These are phyloP conservation scores for Calonectria pauciramosa DNA, from an alignment of 2,329 filamentous ascomycete genomes.

Conservation along the genomic window DNA sequence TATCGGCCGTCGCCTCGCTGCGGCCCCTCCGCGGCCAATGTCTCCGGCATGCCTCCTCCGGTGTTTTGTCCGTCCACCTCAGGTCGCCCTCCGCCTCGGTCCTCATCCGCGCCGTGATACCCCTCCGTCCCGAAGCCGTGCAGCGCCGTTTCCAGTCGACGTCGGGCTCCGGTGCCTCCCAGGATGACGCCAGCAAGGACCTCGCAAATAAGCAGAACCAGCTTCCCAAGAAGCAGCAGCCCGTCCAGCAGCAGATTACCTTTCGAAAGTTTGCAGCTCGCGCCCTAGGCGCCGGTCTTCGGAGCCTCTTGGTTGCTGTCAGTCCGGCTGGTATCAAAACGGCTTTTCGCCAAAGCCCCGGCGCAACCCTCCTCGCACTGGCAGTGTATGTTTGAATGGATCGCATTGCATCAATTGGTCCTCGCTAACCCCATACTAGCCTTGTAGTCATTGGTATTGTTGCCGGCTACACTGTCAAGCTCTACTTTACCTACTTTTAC, in stretches of 20 bases:
- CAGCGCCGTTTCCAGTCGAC: constrained; percentile 49
- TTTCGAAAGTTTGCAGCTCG: constrained; percentile 49
- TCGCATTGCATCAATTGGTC: not conserved
- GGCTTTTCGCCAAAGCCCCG: constrained; percentile 52
- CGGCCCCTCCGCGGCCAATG: constrained; percentile 50
- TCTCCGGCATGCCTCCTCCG: constrained; percentile 45
- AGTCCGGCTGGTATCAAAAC: constrained; percentile 53
- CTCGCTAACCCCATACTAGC: constrained; percentile 35
- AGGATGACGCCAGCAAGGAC: constrained; percentile 26
- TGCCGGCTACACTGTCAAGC: constrained; percentile 49
- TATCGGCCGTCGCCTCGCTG: constrained; percentile 51
- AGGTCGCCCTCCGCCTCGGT: constrained; percentile 45
- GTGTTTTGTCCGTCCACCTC: constrained; percentile 51
- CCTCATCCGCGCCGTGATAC: constrained; percentile 48
- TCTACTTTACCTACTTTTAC: constrained; percentile 70
- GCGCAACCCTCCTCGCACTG: constrained; percentile 47
- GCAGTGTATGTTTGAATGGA: constrained; percentile 45
- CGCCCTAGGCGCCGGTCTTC: constrained; percentile 50
- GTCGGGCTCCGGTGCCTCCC: constrained; percentile 24
- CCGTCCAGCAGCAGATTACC: constrained; percentile 45
- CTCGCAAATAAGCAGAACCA: constrained; percentile 38
- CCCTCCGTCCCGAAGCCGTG: constrained; percentile 38
- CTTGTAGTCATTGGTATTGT: constrained; percentile 48
- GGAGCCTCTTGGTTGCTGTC: constrained; percentile 51
- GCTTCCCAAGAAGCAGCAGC: constrained; percentile 42